Conservation (phyloP, 495 filamentous ascomycete genomes). For the Xylaria scruposa region DNA sequence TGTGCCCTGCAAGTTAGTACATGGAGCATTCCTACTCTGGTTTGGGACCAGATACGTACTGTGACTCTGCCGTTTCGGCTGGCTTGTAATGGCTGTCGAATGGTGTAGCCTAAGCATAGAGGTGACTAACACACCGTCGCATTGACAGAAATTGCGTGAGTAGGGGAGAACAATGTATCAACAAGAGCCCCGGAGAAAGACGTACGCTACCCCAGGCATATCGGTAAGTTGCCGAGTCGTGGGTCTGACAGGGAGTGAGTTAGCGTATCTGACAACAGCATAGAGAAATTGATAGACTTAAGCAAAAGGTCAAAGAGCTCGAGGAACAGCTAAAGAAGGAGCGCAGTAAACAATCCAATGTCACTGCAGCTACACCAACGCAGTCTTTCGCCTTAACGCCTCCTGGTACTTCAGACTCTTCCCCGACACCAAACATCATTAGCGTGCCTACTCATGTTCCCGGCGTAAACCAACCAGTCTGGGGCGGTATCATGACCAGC, state of each 20-base stretch:
- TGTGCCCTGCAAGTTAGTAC: slow-evolving; percentile 45
- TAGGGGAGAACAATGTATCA: slow-evolving; percentile 49
- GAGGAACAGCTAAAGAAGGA: slow-evolving; percentile 43
- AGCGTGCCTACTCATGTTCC: slow-evolving; percentile 17
- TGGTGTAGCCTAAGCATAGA: neutral
- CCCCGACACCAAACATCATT: slow-evolving; percentile 2
- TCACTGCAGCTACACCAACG: neutral
- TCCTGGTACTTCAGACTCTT: slow-evolving; percentile 15
- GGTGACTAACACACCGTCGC: slow-evolving; percentile 13
- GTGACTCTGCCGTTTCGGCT: neutral
- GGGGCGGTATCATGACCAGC: slow-evolving; percentile 40
- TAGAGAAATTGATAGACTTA: slow-evolving; percentile 53
- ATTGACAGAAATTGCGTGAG: slow-evolving; percentile 46
- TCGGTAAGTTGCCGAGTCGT: slow-evolving; percentile 26
- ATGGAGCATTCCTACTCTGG: slow-evolving; percentile 4
- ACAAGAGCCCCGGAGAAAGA: slow-evolving; percentile 41
- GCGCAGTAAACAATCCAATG: slow-evolving; percentile 1
- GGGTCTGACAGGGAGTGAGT: neutral
- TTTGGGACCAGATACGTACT: neutral
- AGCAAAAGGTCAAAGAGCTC: slow-evolving; percentile 46
- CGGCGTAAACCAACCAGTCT: slow-evolving; percentile 25
- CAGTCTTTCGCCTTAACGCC: slow-evolving; percentile 29
- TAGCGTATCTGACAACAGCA: slow-evolving; percentile 7
- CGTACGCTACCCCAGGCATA: slow-evolving; percentile 48
- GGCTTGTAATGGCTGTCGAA: neutral